Conservation (phyloP, 345 rosid genomes). For the Anastatica hierochuntica region DNA sequence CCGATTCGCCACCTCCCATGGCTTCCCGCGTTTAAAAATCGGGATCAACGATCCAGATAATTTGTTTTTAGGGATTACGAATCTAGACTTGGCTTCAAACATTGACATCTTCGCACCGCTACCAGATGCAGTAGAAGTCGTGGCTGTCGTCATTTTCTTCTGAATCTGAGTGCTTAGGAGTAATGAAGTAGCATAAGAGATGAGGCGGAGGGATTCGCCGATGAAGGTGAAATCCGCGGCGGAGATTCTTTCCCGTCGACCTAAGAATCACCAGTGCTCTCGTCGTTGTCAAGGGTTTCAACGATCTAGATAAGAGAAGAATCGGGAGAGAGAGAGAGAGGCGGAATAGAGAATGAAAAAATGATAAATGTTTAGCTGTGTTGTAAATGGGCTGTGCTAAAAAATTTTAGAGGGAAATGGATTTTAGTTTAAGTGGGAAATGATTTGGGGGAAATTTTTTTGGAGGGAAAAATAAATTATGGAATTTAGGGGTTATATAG, state of each 20-base stretch:
- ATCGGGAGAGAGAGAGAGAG: too few relatives aligned
- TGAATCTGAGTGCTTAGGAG: too few relatives aligned
- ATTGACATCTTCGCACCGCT: slow-evolving; percentile 50
- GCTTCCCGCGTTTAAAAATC: slow-evolving; percentile 44
- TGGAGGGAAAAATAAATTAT: too few relatives aligned
- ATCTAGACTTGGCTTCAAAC: slow-evolving; percentile 72
- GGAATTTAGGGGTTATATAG: too few relatives aligned
- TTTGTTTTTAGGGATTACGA: slow-evolving; percentile 88
- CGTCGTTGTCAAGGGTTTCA: slow-evolving; percentile 1
- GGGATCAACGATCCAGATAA: slow-evolving; percentile 82
- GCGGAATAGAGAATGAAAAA: too few relatives aligned
- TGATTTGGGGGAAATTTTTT: too few relatives aligned
- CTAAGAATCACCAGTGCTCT: not conserved
- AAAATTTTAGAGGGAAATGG: too few relatives aligned
- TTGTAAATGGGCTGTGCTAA: too few relatives aligned
- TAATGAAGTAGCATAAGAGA: not conserved
- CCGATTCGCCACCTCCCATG: slow-evolving; percentile 26
- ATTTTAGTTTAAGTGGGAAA: too few relatives aligned
- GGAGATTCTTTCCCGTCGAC: not conserved
- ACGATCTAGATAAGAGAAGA: too few relatives aligned
- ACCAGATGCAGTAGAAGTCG: slow-evolving; percentile 38
- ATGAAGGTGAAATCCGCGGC: not conserved
- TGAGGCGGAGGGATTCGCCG: not conserved
- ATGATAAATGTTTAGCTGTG: too few relatives aligned
- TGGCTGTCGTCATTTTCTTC: slow-evolving; percentile 30